These are phyloP conservation scores for Anacardium occidentale DNA, from an alignment of 345 rosid species.

Conservation along the genomic window DNA sequence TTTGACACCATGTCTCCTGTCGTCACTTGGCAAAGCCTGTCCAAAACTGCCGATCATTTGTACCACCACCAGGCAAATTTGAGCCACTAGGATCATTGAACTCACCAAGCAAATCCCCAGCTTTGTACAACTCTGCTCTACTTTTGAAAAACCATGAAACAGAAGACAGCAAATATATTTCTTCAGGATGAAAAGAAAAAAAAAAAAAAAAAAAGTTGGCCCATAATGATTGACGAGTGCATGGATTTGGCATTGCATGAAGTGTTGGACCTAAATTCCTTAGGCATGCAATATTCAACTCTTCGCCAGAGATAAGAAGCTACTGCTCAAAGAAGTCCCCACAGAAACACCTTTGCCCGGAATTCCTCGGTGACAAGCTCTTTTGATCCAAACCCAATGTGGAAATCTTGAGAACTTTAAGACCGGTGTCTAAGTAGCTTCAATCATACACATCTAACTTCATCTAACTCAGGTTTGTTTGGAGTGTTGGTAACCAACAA, in stretches of 20 bases:
- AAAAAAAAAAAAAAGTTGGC: constrained; percentile 70
- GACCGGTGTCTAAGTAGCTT: constrained; percentile 37
- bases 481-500: constrained; percentile 57
- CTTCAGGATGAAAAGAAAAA: constrained; percentile 63
- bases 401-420: constrained; percentile 41
- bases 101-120: constrained; percentile 35
- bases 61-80: constrained; percentile 68
- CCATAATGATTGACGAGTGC: constrained; percentile 65
- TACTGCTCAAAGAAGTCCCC: constrained; percentile 70
- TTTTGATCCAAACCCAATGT: constrained; percentile 58
- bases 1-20: constrained; percentile 36
- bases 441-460: constrained; percentile 77
- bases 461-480: constrained; percentile 56
- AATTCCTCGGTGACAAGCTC: constrained; percentile 66
- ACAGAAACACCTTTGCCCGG: constrained; percentile 66
- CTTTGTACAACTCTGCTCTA: constrained; percentile 55
- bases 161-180: constrained; percentile 66
- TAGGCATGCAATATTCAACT: constrained; percentile 48
- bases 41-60: constrained; percentile 71
- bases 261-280: constrained; percentile 55
- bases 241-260: constrained; percentile 78
- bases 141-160: constrained; percentile 62
- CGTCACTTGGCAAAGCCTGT: constrained; percentile 54
- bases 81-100: constrained; percentile 53
- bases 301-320: constrained; percentile 38